phyloP scores from a whole-genome alignment of 768 basidiomycete genomes.

The Auricularia sp. region DNA sequence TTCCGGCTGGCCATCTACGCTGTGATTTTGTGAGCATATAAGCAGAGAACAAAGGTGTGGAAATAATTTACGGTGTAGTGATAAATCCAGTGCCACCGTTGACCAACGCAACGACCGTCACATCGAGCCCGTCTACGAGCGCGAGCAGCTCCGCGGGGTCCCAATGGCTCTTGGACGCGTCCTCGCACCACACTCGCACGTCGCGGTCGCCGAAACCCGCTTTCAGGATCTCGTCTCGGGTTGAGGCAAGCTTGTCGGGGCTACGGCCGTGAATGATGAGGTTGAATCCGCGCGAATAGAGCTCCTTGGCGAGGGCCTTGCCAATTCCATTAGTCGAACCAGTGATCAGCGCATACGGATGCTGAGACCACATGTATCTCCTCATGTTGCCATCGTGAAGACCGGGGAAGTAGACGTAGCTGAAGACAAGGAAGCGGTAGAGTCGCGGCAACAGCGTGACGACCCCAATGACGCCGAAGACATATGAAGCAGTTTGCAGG shows the following conservation, averaged over 20 bases:
- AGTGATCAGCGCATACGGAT: conserved; percentile 9
- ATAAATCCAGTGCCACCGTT: conserved; percentile 4
- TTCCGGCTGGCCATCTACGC: conserved; percentile 7
- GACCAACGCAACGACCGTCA: conserved; percentile 8
- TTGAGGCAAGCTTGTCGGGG: conserved; percentile 7
- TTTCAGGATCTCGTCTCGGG: conserved; percentile 5
- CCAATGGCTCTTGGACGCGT: conserved; percentile 3
- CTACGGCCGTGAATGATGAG: conserved; percentile 11
- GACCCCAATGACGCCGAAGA: not conserved
- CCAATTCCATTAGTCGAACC: conserved; percentile 10
- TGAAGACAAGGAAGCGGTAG: not conserved
- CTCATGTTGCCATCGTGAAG: not conserved
- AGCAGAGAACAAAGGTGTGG: too few relatives aligned
- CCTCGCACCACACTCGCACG: not conserved
- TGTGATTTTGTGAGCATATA: not conserved
- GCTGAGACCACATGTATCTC: not conserved
- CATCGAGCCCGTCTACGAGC: conserved; percentile 5
- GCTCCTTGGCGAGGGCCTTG: conserved; percentile 9
- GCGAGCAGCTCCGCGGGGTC: conserved; percentile 5
- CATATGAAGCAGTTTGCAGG: not conserved
- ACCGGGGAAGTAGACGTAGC: not conserved
- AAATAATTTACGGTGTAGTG: not conserved
- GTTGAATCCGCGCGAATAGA: conserved; percentile 6
- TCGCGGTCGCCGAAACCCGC: not conserved
- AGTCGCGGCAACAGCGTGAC: not conserved